Evolutionary conservation across 441 rosid genomes (phyloP), one percentile per base, ranked within the genome.

Genomic region (Aleurites moluccanus): DNA sequence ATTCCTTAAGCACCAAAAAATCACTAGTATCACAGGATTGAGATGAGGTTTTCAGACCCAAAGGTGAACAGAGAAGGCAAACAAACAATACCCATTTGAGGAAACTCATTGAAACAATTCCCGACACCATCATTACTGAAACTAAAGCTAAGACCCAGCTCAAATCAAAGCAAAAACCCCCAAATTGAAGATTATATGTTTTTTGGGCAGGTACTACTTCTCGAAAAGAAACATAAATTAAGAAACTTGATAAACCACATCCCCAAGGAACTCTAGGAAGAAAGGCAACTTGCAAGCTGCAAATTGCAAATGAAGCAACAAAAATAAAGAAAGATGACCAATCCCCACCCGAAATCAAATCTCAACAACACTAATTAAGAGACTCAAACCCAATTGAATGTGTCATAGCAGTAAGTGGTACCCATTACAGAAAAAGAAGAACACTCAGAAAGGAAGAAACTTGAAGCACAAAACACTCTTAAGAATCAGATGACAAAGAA

Each of bases 21-120:
- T 94, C 97, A 81, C 52, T 83, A 16, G 88, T 87, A 79, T 89
- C 82, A 82, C 99, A 94, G 69, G 86, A 20, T 44, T 76, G 86
- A 44, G 69, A 67, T 11, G 74, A 67, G 55, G 84, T 68, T 75
- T 75, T 42, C 49, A 80, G 83, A 79, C 84, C 80, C 72, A 86
- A 49, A 77, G 86, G 83, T 64, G 88, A 82, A 76, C 78, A 85
- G 57, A 89, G 47, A 79, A 86, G 80, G 75, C 82, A 84, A 79
- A 76, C 80, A 68, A 80, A 80, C 69, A 84, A 67, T 8, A 77
- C 77, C 87, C 86, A 83, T 73, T 77, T 84, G 81, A 83, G 79
- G 79, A 64, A 84, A 77, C 33, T 71, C 81, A 80, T 71, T 14
- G 79, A 73, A 80, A 50, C 40, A 68, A 61, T 69, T 66, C 59